Evolutionary conservation across 2,329 filamentous ascomycete genomes (phyloP).

Genomic region (Mycosphaerelloides madeirae): DNA sequence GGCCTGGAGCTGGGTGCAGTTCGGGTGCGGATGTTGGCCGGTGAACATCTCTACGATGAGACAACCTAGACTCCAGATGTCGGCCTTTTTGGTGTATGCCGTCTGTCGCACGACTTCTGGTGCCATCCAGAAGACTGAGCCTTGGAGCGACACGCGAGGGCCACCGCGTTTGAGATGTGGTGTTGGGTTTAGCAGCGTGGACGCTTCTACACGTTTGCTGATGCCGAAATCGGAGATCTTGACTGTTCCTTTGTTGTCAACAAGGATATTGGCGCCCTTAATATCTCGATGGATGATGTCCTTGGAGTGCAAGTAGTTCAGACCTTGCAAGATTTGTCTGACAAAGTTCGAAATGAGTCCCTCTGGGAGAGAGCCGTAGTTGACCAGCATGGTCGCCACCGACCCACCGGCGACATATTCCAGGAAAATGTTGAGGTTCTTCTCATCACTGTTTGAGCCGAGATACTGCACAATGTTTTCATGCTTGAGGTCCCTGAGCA

Average conservation of each 20-base stretch:
- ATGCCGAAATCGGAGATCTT: conserved; percentile 99
- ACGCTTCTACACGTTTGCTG: conserved; percentile 92
- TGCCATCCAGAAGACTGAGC: conserved; percentile 99
- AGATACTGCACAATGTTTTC: conserved; percentile 98
- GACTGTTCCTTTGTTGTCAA: conserved; percentile 97
- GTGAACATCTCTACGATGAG: conserved; percentile 99
- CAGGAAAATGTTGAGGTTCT: conserved; percentile 97
- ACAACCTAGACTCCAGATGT: conserved; percentile 97
- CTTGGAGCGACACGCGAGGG: conserved; percentile 75
- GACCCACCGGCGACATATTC: conserved; percentile 97
- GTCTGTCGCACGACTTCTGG: conserved; percentile 98
- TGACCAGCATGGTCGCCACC: conserved; percentile 97
- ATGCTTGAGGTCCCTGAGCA: conserved; percentile 89
- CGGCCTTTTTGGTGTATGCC: conserved; percentile 94
- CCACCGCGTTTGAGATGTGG: conserved; percentile 50
- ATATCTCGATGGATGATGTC: conserved; percentile 99
- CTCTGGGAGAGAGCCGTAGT: conserved; percentile 91
- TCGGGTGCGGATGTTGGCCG: conserved; percentile 90
- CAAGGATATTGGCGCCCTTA: conserved; percentile 97
- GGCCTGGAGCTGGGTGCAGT: conserved; percentile 93
- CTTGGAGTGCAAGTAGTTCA: conserved; percentile 86
- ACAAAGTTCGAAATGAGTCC: conserved; percentile 95
- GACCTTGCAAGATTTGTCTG: conserved; percentile 84
- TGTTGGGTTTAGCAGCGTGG: conserved; percentile 62
- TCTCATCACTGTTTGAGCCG: conserved; percentile 84